Evolutionary conservation across 805 yeast species (phyloP).

Genomic region (Candida silvicultrix): DNA sequence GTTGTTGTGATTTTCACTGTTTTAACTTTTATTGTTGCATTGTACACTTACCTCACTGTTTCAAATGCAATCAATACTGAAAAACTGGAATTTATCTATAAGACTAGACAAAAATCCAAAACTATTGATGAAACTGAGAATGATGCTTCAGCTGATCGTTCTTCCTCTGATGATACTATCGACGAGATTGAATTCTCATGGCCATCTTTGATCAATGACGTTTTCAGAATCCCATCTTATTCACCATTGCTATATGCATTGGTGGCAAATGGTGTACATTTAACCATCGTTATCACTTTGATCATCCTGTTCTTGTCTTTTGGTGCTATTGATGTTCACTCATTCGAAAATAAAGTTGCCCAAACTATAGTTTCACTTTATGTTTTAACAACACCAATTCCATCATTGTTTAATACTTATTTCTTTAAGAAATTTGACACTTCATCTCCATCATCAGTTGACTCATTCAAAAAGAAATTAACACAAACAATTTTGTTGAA

Average conservation of each 20-base stretch:
- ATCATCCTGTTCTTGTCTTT: slow-evolving; percentile 4
- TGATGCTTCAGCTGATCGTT: not conserved
- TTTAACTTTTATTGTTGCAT: slow-evolving; percentile 11
- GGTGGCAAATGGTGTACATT: slow-evolving; percentile 17
- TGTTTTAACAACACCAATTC: slow-evolving; percentile 12
- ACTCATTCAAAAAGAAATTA: slow-evolving; percentile 4
- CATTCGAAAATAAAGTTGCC: slow-evolving; percentile 7
- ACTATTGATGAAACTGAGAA: slow-evolving; percentile 1
- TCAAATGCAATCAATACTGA: slow-evolving; percentile 11
- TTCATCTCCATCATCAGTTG: not conserved
- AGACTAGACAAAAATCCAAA: slow-evolving; percentile 4
- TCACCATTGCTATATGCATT: slow-evolving; percentile 8
- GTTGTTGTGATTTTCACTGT: slow-evolving; percentile 13
- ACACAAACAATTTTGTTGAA: slow-evolving; percentile 6
- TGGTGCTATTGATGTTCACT: slow-evolving; percentile 11
- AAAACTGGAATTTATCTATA: slow-evolving; percentile 9
- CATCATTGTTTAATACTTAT: slow-evolving; percentile 12
- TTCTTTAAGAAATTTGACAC: slow-evolving; percentile 14
- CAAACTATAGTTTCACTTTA: slow-evolving; percentile 3
- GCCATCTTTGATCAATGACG: slow-evolving; percentile 20
- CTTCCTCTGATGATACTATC: slow-evolving; percentile 3
- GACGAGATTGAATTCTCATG: slow-evolving; percentile 21
- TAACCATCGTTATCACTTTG: slow-evolving; percentile 4
- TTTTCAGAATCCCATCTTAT: slow-evolving; percentile 15
- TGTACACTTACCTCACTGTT: slow-evolving; percentile 12